Evolutionary conservation across 169 alveolate species (phyloP).

Genomic region (Eimeria praecox): DNA sequence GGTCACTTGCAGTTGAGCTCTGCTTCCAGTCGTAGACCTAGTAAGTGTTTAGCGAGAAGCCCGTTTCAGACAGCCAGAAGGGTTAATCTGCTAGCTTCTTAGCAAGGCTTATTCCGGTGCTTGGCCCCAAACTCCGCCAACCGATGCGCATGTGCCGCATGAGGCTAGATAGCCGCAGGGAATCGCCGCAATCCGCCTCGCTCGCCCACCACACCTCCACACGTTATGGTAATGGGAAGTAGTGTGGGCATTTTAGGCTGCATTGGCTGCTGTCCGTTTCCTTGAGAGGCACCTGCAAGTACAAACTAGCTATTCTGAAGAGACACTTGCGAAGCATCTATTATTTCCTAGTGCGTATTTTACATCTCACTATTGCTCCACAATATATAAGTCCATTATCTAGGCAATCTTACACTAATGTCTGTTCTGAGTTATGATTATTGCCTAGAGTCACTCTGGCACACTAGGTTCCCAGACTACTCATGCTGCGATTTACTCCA

Average conservation of each 20-base stretch:
- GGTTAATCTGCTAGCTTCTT: neutral
- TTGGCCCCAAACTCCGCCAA: neutral
- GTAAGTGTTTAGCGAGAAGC: neutral
- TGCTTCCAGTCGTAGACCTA: neutral
- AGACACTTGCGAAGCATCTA: neutral
- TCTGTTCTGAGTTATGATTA: neutral
- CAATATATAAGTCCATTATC: neutral
- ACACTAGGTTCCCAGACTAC: too few species aligned
- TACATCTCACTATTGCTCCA: neutral
- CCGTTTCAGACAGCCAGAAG: neutral
- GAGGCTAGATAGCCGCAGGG: neutral
- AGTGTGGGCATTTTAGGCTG: neutral
- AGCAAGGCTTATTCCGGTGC: neutral
- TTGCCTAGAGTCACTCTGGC: neutral
- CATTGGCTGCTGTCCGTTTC: neutral
- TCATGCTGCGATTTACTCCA: too few species aligned
- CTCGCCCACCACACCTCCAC: neutral
- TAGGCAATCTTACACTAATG: neutral
- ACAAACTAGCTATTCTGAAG: neutral
- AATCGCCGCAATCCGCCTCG: neutral
- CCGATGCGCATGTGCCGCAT: neutral
- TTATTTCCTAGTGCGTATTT: neutral
- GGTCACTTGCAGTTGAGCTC: neutral
- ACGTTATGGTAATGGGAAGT: neutral
- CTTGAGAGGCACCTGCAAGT: constrained; percentile 10